Evolutionary conservation across 495 filamentous ascomycete species (phyloP).

Genomic region (Thozetella sp.): DNA sequence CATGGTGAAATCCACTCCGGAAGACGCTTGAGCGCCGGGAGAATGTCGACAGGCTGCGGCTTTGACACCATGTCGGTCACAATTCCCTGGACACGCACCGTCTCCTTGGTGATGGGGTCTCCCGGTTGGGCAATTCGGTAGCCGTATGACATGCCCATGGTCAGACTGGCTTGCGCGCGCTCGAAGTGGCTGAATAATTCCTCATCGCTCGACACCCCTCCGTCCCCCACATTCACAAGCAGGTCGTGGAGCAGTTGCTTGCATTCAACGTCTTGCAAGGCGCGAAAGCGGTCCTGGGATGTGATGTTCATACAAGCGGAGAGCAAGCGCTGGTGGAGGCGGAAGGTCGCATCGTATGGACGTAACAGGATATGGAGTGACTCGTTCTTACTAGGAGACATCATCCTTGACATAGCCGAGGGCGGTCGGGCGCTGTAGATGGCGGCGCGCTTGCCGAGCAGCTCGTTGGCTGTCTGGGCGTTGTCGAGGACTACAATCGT

Average conservation of each 20-base stretch:
- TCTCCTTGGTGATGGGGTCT: background rate
- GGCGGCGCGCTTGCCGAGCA: conserved; percentile 21
- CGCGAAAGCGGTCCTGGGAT: background rate
- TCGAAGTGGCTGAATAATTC: background rate
- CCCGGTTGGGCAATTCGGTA: background rate
- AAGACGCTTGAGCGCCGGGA: conserved; percentile 9
- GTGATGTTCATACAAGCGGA: conserved; percentile 3
- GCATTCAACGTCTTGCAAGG: conserved; percentile 6
- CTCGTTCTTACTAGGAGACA: background rate
- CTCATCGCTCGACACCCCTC: background rate
- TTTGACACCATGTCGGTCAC: background rate
- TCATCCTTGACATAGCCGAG: conserved; percentile 9
- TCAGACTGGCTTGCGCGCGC: background rate
- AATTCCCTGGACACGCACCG: background rate
- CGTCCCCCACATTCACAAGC: background rate
- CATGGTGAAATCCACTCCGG: conserved; percentile 43
- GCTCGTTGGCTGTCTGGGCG: conserved; percentile 21
- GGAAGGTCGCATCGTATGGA: conserved; percentile 11
- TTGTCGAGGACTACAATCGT: conserved; percentile 23
- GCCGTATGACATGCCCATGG: background rate
- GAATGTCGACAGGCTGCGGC: conserved; percentile 4
- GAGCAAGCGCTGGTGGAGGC: conserved; percentile 9
- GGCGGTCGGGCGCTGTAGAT: conserved; percentile 13
- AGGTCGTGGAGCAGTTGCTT: conserved; percentile 9
- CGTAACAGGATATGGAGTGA: conserved; percentile 9